These are phyloP conservation scores for Conticribra guillardii DNA, from an alignment of 108 stramenopile genomes.

Conservation along the genomic window DNA sequence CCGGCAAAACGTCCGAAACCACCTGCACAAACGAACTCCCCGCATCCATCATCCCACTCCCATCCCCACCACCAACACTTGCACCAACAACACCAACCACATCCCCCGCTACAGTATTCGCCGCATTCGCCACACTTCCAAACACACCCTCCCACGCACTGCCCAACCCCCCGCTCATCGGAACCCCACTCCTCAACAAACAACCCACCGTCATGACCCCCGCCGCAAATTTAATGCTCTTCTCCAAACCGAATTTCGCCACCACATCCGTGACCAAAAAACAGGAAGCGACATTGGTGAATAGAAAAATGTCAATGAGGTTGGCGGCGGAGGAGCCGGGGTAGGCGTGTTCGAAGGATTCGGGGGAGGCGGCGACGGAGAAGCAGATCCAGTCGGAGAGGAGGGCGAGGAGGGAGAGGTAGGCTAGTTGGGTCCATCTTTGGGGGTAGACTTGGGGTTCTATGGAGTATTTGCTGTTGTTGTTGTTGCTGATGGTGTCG, in stretches of 20 bases:
- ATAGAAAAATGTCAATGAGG: constrained; percentile 58
- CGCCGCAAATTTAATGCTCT: constrained; percentile 46
- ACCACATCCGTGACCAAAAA: constrained; percentile 60
- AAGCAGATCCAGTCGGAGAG: constrained; percentile 62
- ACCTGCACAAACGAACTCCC: constrained; percentile 7
- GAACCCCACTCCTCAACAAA: constrained; percentile 40
- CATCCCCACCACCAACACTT: background rate
- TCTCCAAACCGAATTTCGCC: constrained; percentile 37
- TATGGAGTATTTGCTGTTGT: no score
- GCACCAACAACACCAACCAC: constrained; percentile 3
- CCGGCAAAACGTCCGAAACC: constrained; percentile 39
- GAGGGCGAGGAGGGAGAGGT: constrained; percentile 57
- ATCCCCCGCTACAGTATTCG: background rate
- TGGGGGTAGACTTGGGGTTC: constrained; percentile 37
- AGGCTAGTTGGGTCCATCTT: constrained; percentile 49
- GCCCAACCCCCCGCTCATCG: constrained; percentile 23
- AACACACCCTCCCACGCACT: background rate
- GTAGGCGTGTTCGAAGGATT: constrained; percentile 41
- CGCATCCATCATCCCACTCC: background rate
- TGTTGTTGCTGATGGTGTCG: no score
- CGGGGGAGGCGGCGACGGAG: constrained; percentile 53
- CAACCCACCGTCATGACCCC: constrained; percentile 53
- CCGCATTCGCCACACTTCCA: constrained; percentile 5
- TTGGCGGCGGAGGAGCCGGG: constrained; percentile 35
- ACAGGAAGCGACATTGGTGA: constrained; percentile 52